Evolutionary conservation across 331 rosid species (phyloP).

Genomic region (Malus hybrid): DNA sequence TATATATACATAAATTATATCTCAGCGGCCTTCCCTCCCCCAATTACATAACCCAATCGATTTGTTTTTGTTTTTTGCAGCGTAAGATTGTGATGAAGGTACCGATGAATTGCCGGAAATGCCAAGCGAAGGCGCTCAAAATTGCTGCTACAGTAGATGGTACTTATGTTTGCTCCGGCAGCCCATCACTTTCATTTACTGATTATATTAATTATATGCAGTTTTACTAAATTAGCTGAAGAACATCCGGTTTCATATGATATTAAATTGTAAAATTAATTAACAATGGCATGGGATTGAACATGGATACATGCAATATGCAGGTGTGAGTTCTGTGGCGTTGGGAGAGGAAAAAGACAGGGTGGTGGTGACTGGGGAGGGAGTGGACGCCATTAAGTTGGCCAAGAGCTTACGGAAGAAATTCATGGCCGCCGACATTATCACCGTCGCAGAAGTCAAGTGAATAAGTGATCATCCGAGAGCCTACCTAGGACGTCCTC

Average conservation of each 20-base stretch:
- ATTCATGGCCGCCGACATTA: constrained; percentile 21
- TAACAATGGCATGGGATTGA: too few species aligned
- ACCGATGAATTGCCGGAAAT: constrained; percentile 32
- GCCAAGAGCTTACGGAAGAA: constrained; percentile 34
- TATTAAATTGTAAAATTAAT: too few species aligned
- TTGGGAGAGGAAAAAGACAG: constrained; percentile 28
- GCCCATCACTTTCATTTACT: too few species aligned
- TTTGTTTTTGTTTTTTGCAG: constrained; percentile 1
- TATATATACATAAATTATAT: too few species aligned
- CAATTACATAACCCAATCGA: too few species aligned
- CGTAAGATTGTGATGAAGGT: constrained; percentile 43
- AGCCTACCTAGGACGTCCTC: too few species aligned
- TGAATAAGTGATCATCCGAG: too few species aligned
- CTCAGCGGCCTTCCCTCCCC: too few species aligned
- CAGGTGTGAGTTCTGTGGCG: constrained; percentile 40
- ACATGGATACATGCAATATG: background rate
- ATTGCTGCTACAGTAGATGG: constrained; percentile 27
- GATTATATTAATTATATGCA: too few species aligned
- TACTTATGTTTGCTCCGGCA: background rate
- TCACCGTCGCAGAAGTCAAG: constrained; percentile 15
- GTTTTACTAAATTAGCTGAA: too few species aligned
- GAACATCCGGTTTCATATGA: too few species aligned
- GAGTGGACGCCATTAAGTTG: constrained; percentile 24
- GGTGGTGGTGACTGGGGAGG: constrained; percentile 38
- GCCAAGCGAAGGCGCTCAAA: constrained; percentile 20